A percentile compares a stretch with the other conserved stretches of the same genome.
These are phyloP conservation scores for Amanita subjunquillea DNA, from an alignment of 768 basidiomycete genomes.

Conservation along the genomic window DNA sequence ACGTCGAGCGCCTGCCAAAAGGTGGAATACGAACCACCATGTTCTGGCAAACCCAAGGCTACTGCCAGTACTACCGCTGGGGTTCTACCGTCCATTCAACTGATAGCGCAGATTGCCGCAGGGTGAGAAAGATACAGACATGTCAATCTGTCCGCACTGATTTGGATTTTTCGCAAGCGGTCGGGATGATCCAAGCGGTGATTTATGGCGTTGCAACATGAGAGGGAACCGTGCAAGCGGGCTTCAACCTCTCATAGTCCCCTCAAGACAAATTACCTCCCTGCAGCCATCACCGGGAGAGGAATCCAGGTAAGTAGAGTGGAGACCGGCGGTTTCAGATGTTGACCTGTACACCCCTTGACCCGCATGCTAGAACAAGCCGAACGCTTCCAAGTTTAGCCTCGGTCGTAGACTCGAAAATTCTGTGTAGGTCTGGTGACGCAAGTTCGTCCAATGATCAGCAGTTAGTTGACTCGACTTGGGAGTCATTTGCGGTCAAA, in stretches of 20 bases:
- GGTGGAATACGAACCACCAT: not conserved
- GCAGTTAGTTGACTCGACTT: constrained; percentile 4
- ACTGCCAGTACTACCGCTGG: not conserved
- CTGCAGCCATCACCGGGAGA: not conserved
- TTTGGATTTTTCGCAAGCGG: not conserved
- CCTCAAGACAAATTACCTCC: not conserved
- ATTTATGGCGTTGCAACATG: not conserved
- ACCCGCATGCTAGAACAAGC: not conserved
- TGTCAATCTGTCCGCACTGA: not conserved
- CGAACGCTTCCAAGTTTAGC: not conserved
- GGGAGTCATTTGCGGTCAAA: not conserved
- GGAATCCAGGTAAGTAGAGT: not conserved
- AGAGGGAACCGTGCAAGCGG: not conserved
- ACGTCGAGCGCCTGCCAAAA: not conserved
- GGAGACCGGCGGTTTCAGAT: not conserved
- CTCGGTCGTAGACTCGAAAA: not conserved
- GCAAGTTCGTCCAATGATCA: not conserved
- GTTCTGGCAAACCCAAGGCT: not conserved
- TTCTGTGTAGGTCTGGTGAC: not conserved
- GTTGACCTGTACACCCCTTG: not conserved
- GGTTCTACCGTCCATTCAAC: not conserved
- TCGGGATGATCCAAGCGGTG: not conserved
- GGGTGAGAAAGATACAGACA: not conserved
- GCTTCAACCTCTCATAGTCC: not conserved
- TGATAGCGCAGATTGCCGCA: not conserved